Conservation (phyloP, 1,284 basidiomycete species). For the Lentinula novae-zelandiae region DNA sequence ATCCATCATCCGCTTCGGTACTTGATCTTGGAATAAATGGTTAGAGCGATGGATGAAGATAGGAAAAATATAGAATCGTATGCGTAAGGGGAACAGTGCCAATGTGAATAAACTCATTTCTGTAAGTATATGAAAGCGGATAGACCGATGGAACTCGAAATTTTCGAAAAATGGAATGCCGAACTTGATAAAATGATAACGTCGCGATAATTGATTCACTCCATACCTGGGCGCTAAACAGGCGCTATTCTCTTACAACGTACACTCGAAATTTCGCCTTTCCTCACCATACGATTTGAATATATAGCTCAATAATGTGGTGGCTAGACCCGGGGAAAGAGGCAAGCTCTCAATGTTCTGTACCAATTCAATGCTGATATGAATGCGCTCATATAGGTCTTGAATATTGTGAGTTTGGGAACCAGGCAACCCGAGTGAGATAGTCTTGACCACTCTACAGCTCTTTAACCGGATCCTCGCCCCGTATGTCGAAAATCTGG, state of each 20-base stretch:
- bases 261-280: no score
- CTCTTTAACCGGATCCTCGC: slow-evolving; percentile 91
- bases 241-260: background rate
- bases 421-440: background rate
- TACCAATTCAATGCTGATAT: background rate
- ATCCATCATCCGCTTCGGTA: background rate
- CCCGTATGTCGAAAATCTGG: slow-evolving; percentile 95
- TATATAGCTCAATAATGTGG: slow-evolving; percentile 2
- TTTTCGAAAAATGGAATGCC: no score
- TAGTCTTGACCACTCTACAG: slow-evolving; percentile 31
- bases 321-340: slow-evolving; percentile 14
- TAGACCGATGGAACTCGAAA: no score
- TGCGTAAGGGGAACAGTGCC: no score
- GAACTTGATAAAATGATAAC: no score
- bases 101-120: no score
- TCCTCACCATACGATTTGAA: background rate
- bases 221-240: background rate
- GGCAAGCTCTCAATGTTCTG: background rate
- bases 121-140: no score
- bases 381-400: slow-evolving; percentile 66
- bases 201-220: no score
- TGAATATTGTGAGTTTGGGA: slow-evolving; percentile 54
- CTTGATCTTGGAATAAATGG: background rate
- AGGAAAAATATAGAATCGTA: background rate
- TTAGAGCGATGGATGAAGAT: background rate